Evolutionary conservation across 2,329 filamentous ascomycete genomes (phyloP).

Genomic region (Gaeumannomyces tritici): DNA sequence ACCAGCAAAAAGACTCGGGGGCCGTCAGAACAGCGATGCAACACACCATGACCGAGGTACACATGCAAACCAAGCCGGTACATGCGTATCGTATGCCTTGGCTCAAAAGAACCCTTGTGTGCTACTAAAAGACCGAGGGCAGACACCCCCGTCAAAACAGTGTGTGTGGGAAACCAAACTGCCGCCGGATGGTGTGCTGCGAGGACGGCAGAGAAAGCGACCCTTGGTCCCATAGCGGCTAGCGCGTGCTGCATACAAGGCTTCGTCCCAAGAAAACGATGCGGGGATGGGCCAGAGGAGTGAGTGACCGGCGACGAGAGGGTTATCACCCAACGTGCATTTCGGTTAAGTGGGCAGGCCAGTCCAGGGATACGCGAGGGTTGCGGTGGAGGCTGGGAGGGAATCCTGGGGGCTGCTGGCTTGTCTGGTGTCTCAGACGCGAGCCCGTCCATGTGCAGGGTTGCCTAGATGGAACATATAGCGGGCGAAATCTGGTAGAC

Average conservation of each 20-base stretch:
- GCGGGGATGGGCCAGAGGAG: neutral
- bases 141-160: too few species aligned
- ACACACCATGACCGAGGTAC: neutral
- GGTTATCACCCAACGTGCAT: too few species aligned
- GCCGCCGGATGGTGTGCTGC: neutral
- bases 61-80: neutral
- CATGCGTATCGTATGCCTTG: neutral
- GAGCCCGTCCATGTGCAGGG: neutral
- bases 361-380: too few species aligned
- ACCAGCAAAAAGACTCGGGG: neutral
- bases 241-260: neutral
- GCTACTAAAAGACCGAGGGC: neutral
- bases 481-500: neutral
- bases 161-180: neutral
- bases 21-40: neutral
- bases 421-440: too few species aligned
- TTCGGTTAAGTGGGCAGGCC: too few species aligned
- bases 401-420: too few species aligned
- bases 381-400: too few species aligned
- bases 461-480: neutral
- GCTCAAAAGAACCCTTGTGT: neutral
- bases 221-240: neutral
- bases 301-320: too few species aligned
- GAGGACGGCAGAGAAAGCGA: neutral
- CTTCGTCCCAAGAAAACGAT: neutral